These are phyloP conservation scores for Lachancea thermotolerans DNA, from an alignment of 805 yeast genomes.

Conservation along the genomic window DNA sequence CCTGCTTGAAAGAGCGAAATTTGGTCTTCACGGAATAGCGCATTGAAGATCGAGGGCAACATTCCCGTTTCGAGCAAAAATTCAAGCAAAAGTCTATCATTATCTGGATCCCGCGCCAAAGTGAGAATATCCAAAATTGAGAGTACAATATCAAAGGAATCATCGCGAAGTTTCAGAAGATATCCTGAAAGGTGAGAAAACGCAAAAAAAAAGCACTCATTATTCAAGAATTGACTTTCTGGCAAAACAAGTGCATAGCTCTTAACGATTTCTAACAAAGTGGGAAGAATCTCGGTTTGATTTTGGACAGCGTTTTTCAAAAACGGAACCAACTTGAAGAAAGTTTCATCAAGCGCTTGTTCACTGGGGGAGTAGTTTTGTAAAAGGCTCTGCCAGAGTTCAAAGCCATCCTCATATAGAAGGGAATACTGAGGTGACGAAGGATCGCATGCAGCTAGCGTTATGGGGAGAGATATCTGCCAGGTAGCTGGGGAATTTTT, in stretches of 20 bases:
- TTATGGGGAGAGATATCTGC: constrained; percentile 57
- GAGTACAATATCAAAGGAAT: constrained; percentile 47
- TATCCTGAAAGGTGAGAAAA: constrained; percentile 49
- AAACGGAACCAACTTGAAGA: constrained; percentile 43
- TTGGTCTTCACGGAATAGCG: constrained; percentile 27
- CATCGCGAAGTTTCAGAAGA: constrained; percentile 61
- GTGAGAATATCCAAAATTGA: constrained; percentile 30
- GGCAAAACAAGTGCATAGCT: constrained; percentile 50
- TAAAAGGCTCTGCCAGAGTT: constrained; percentile 68
- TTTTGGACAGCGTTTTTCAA: constrained; percentile 53
- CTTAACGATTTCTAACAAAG: constrained; percentile 53
- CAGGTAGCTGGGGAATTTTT: constrained; percentile 43
- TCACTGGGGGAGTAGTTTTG: constrained; percentile 48
- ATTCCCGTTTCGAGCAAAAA: constrained; percentile 26
- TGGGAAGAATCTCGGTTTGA: constrained; percentile 69
- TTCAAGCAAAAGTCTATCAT: constrained; percentile 18
- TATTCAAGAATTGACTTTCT: constrained; percentile 33
- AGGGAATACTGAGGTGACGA: constrained; percentile 48
- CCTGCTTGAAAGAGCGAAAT: constrained; percentile 29
- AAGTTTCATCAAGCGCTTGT: constrained; percentile 28
- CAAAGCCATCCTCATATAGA: constrained; percentile 79
- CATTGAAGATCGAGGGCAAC: constrained; percentile 21
- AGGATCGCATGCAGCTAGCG: constrained; percentile 55
- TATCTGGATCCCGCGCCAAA: constrained; percentile 20
- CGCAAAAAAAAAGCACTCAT: constrained; percentile 22